These are phyloP conservation scores for Sophora flavescens DNA, from an alignment of 306 rosid genomes.

Conservation along the genomic window DNA sequence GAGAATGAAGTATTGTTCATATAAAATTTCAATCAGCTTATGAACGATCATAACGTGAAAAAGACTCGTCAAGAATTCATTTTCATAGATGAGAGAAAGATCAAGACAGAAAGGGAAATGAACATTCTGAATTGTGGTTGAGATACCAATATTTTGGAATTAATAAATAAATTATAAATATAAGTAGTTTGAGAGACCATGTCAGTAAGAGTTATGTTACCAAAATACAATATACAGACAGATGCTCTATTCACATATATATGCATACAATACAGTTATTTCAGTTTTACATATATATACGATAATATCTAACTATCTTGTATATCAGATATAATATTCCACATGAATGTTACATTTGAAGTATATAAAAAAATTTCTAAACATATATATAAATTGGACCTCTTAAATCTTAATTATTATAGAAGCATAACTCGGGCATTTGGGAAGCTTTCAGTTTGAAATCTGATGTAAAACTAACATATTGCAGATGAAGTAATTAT, in stretches of 20 bases:
- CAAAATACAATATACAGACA: no score
- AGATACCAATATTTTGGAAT: neutral
- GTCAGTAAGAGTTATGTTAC: no score
- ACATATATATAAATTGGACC: neutral
- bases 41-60: neutral
- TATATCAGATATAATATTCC: no score
- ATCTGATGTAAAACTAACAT: slow-evolving; percentile 9
- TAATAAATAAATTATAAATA: neutral
- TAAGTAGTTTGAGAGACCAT: neutral
- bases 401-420: neutral
- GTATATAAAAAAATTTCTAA: no score
- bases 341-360: no score
- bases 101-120: neutral
- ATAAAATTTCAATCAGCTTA: neutral
- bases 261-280: no score
- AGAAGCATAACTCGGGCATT: neutral
- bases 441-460: slow-evolving; percentile 27
- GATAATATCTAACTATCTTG: no score
- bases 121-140: slow-evolving; percentile 1
- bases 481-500: slow-evolving; percentile 6
- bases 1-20: neutral
- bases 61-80: neutral
- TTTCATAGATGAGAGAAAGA: neutral
- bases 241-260: no score
- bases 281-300: no score